Evolutionary conservation across 345 rosid genomes (phyloP).

Genomic region (Populus simonii): DNA sequence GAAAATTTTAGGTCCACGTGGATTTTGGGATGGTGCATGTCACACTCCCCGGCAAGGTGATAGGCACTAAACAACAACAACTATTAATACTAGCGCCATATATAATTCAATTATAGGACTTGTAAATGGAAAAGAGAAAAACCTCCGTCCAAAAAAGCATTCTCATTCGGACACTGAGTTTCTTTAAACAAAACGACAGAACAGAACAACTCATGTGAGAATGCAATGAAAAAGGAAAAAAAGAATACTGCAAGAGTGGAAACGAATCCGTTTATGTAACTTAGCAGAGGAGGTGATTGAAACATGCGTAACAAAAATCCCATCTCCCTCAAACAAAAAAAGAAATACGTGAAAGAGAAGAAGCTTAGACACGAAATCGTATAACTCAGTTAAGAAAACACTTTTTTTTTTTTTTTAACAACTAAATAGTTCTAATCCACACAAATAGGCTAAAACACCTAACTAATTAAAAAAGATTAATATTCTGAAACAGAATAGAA

Average conservation of each 20-base stretch:
- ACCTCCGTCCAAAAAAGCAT: not conserved
- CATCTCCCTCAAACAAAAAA: not conserved
- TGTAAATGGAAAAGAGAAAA: slow-evolving; percentile 1
- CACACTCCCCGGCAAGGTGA: slow-evolving; percentile 8
- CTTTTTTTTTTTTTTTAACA: too few species aligned
- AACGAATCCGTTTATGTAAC: slow-evolving; percentile 8
- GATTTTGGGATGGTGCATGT: slow-evolving; percentile 11
- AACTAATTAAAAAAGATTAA: too few species aligned
- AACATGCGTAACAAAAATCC: not conserved
- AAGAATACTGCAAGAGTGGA: not conserved
- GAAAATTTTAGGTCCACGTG: slow-evolving; percentile 4
- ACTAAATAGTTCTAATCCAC: not conserved
- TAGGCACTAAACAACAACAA: not conserved
- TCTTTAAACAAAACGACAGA: slow-evolving; percentile 24
- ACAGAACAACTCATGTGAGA: slow-evolving; percentile 20
- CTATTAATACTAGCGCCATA: not conserved
- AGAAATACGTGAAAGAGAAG: not conserved
- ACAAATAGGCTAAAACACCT: not conserved
- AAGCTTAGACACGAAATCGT: not conserved
- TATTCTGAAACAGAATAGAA: not conserved
- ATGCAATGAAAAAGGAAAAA: not conserved
- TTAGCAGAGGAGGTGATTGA: not conserved
- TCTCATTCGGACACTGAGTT: not conserved
- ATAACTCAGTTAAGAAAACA: not conserved
- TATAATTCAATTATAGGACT: not conserved